These are phyloP conservation scores for Zygnema circumcarinatum DNA, from an alignment of 139 green algal genomes.

Conservation along the genomic window DNA sequence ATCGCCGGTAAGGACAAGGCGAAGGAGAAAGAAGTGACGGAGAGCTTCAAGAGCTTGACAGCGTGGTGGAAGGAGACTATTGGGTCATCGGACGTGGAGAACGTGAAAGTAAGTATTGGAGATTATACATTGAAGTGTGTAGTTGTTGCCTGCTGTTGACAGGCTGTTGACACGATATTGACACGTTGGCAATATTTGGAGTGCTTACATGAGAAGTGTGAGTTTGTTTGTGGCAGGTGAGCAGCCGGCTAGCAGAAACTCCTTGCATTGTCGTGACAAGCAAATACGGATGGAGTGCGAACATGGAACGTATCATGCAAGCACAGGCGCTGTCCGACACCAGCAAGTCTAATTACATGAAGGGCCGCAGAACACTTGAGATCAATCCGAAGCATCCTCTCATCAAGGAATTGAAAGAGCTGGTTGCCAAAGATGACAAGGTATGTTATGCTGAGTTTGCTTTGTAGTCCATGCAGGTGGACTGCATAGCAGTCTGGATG, in stretches of 20 bases:
- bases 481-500: too few relatives aligned
- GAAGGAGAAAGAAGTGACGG: slow-evolving; percentile 82
- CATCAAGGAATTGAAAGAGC: slow-evolving; percentile 81
- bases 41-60: slow-evolving; percentile 86
- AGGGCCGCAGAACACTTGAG: slow-evolving; percentile 81
- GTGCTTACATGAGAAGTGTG: not conserved
- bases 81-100: slow-evolving; percentile 66
- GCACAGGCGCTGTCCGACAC: slow-evolving; percentile 72
- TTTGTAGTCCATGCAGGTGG: too few relatives aligned
- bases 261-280: slow-evolving; percentile 90
- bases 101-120: slow-evolving; percentile 68
- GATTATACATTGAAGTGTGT: slow-evolving; percentile 16
- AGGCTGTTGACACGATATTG: too few relatives aligned
- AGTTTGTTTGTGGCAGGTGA: slow-evolving; percentile 63
- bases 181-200: too few relatives aligned
- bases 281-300: slow-evolving; percentile 95
- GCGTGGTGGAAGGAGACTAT: slow-evolving; percentile 94
- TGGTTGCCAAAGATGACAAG: slow-evolving; percentile 66
- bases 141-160: not conserved
- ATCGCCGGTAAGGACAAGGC: slow-evolving; percentile 82
- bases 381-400: slow-evolving; percentile 96
- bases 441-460: slow-evolving; percentile 17
- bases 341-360: slow-evolving; percentile 60
- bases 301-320: slow-evolving; percentile 98
- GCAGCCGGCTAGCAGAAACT: slow-evolving; percentile 79